phyloP scores from a whole-genome alignment of 768 basidiomycete species.

The Heimioporus sp. region DNA sequence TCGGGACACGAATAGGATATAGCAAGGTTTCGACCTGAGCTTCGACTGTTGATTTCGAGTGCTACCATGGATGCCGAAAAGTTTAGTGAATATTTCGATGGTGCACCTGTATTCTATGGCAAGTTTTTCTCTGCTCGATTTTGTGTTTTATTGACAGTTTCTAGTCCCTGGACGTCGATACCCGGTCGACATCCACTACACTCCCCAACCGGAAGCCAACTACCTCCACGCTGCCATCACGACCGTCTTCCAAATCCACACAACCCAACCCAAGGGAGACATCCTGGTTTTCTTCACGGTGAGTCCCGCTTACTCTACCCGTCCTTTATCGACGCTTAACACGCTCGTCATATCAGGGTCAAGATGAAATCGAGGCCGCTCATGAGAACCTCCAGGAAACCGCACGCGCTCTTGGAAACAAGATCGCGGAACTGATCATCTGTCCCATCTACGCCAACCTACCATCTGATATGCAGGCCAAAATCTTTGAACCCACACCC shows the following conservation, averaged over 20 bases:
- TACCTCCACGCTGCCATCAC: conserved; percentile 99
- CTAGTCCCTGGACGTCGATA: conserved; percentile 95
- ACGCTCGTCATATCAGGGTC: conserved; percentile 50
- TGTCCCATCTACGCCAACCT: conserved; percentile 99
- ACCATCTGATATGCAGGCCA: conserved; percentile 99
- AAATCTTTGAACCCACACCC: conserved; percentile 99
- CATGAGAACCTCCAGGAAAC: conserved; percentile 97
- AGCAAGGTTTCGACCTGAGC: conserved; percentile 91
- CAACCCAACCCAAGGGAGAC: conserved; percentile 96
- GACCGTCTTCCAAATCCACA: conserved; percentile 98
- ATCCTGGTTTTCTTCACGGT: conserved; percentile 97
- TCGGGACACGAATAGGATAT: conserved; percentile 65
- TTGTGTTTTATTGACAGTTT: conserved; percentile 5
- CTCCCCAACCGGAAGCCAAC: conserved; percentile 98
- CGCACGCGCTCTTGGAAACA: conserved; percentile 90
- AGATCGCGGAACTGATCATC: conserved; percentile 89
- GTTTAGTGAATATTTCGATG: conserved; percentile 96
- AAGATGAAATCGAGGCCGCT: conserved; percentile 98
- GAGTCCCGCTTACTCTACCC: conserved; percentile 23
- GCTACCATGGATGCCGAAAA: conserved; percentile 98
- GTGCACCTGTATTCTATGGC: conserved; percentile 94
- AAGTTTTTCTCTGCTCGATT: conserved; percentile 23
- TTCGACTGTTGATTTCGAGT: conserved; percentile 89
- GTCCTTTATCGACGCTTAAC: neutral
- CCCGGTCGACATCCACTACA: conserved; percentile 98